Base-by-base conservation (phyloP, 2,329 filamentous ascomycete species). In the Trichoderma sp. region DNA sequence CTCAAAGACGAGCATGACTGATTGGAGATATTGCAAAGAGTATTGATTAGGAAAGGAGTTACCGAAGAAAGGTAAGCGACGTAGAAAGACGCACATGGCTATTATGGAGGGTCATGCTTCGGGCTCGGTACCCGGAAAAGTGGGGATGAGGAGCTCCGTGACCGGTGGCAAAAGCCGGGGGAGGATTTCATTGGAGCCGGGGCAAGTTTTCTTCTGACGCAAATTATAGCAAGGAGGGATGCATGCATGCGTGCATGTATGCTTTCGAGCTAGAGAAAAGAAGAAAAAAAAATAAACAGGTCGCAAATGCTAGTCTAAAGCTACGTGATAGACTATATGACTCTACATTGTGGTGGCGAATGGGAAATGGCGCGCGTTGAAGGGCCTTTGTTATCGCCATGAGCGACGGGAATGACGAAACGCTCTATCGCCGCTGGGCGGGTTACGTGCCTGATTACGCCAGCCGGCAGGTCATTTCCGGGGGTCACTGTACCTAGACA, bases 371-470 rank as follows among this genome's bases (percentile, higher is more conserved):
- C 33, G 33, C 16, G 57, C 35, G 35, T 13, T 31, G 27, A 43
- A 29, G 16, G 27, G 27, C 37, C 16, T 14, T 49, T 27, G 58
- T 49, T 61, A 49, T 49, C 40, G n/a, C 13, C 40, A 33, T 49
- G 27, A 40, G 8, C 7, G 58, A 8, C 31, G 24, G n/a, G 37
- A 59, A 67, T 67, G 63, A 67, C 53, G 53, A 59, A 59, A 29
- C n/a, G 4, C 55, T 24, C 47, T 10, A 49, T 49, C 47, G n/a
- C 13, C 21, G n/a, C 19, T 49, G 24, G 55, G 27, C 7, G 47
- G 68, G 61, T 69, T 69, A 60, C 68, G 68, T 69, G 61, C 68
- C 53, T 31, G 68, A 61, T 69, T 65, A 69, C 68, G 68, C 33
- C 61, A 64, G 55, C n/a, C 21, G 43, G 11, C 19, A 37, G 58